Evolutionary conservation across 768 basidiomycete species (phyloP), one percentile per base, ranked within the genome.

Genomic region (Rubroboletus satanas): DNA sequence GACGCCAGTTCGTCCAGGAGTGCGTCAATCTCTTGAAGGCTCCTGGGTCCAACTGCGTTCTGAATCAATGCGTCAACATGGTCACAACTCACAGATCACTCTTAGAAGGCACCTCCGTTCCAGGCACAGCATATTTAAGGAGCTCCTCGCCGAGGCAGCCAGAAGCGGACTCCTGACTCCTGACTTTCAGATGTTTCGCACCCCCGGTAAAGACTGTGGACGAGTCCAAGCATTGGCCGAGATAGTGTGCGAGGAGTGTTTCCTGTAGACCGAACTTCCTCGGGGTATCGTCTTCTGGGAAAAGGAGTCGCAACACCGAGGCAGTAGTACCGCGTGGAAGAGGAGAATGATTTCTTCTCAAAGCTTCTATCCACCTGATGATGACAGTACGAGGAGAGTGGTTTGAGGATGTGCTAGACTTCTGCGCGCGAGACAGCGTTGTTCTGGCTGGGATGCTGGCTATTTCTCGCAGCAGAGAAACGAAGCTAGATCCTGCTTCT

Each of bases 241-340:
- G 73, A 29, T 77, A 68, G 11, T 71, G 66, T 1, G 79, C 77
- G 18, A 95, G 76, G 33, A 71, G 77, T 14, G 74, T 71, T 72
- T 93, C 91, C 66, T 88, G 82, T 64, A 93, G 74, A 33, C 83
- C 82, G 61, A 87, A 95, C 67, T 83, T 83, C 23, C 94, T 77
- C 15, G 79, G 70, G 1, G 73, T 62, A 56, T 94, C 90, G 53
- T 91, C 84, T 56, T 94, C 85, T 0, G 94, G 93, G 64, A 94
- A 95, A n/a, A 96, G 73, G 5, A 93, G 70, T 7, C 83, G 81
- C 62, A 95, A 85, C 31, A 91, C 70, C 6, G 79, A 77, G 14
- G 77, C 74, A 9, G 84, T 82, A 0, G 83, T 84, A 5, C 79
- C 77, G 0, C 66, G 64, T 0, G 82, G 80, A 21, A 87, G 68